Conservation (phyloP, 495 filamentous ascomycete genomes). For the Saxophila tyrrhenica region DNA sequence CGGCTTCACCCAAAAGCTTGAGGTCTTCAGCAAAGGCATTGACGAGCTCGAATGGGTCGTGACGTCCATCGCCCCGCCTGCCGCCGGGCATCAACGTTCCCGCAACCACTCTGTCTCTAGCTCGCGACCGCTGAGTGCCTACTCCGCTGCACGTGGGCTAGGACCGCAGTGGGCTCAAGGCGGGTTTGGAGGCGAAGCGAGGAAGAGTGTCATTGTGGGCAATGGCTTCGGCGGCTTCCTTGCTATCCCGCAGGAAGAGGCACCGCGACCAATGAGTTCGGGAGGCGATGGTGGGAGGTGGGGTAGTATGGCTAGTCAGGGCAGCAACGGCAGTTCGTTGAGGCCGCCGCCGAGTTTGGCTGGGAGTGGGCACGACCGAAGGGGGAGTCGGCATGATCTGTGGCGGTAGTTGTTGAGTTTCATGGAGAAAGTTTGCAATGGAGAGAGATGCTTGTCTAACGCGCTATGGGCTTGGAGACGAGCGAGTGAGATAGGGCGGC, state of each 20-base stretch:
- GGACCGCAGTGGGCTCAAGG: constrained; percentile 41
- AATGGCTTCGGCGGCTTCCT: constrained; percentile 75
- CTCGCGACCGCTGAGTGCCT: constrained; percentile 43
- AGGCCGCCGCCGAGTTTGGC: constrained; percentile 18
- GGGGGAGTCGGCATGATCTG: constrained; percentile 22
- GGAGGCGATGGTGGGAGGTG: constrained; percentile 15
- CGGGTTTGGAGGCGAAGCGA: constrained; percentile 41
- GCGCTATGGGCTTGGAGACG: not conserved
- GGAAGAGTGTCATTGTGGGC: constrained; percentile 54
- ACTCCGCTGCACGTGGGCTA: constrained; percentile 38
- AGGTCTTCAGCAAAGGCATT: constrained; percentile 76
- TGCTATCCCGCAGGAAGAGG: constrained; percentile 55
- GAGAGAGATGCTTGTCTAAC: not conserved
- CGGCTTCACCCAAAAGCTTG: constrained; percentile 51
- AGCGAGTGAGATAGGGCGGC: not conserved
- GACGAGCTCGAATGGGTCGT: constrained; percentile 83
- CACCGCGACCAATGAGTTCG: constrained; percentile 19
- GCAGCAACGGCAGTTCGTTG: constrained; percentile 9
- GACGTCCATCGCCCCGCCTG: constrained; percentile 44
- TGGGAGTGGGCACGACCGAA: constrained; percentile 9
- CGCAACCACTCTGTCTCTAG: constrained; percentile 39
- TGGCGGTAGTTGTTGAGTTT: constrained; percentile 20
- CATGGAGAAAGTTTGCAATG: not conserved
- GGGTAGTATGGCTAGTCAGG: constrained; percentile 13
- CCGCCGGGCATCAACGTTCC: constrained; percentile 15